Percentiles rank a stretch among this genome's conserved stretches.
These are phyloP conservation scores for Tuber indicum DNA, from an alignment of 495 filamentous ascomycete genomes.

Conservation along the genomic window DNA sequence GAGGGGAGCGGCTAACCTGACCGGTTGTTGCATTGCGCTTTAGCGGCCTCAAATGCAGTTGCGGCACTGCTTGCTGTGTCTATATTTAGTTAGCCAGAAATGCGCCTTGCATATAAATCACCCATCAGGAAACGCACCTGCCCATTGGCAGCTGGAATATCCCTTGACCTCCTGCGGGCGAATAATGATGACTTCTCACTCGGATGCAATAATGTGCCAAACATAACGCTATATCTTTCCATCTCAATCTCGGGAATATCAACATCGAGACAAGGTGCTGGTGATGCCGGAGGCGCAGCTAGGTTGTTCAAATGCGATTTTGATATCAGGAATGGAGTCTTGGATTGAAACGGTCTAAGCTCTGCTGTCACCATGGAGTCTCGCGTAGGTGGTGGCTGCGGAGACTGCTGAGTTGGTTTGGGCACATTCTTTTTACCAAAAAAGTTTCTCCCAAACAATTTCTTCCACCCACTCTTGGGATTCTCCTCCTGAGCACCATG, in stretches of 20 bases:
- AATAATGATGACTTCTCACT: constrained; percentile 39
- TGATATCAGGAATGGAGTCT: not conserved
- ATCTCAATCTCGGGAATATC: constrained; percentile 74
- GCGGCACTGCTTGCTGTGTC: constrained; percentile 18
- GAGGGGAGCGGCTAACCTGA: constrained; percentile 30
- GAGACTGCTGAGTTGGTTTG: constrained; percentile 15
- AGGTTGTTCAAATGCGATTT: constrained; percentile 17
- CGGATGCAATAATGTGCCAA: constrained; percentile 59
- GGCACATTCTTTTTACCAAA: constrained; percentile 27
- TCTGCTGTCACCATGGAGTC: constrained; percentile 4
- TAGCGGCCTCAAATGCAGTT: constrained; percentile 30
- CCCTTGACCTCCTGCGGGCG: constrained; percentile 36
- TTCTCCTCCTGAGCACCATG: constrained; percentile 17
- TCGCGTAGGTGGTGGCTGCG: constrained; percentile 15
- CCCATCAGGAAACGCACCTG: not conserved
- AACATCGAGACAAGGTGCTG: constrained; percentile 53
- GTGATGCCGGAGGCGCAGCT: constrained; percentile 18
- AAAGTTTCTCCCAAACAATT: constrained; percentile 38
- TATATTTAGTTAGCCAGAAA: not conserved
- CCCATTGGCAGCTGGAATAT: constrained; percentile 10
- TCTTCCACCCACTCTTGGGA: constrained; percentile 35
- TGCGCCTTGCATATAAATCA: not conserved
- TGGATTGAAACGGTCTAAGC: not conserved
- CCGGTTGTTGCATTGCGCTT: constrained; percentile 40
- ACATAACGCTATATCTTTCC: constrained; percentile 95